Evolutionary conservation across 306 rosid genomes (phyloP).

Genomic region (Ammopiptanthus mongolicus): DNA sequence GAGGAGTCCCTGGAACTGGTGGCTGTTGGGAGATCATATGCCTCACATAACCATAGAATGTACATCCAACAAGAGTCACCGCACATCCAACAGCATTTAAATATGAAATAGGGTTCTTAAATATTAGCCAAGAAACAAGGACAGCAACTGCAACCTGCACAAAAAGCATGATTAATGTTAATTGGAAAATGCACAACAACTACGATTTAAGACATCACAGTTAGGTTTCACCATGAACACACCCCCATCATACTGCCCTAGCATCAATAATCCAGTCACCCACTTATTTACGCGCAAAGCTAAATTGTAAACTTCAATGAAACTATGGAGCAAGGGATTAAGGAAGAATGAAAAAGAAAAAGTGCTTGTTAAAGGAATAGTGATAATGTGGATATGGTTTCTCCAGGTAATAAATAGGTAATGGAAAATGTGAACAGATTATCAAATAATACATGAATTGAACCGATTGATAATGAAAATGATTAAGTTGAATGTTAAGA

Average conservation of each 20-base stretch:
- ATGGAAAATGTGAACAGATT: not conserved
- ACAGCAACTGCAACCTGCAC: constrained; percentile 90
- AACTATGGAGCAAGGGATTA: not conserved
- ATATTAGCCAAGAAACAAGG: constrained; percentile 86
- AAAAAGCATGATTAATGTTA: not conserved
- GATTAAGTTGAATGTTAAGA: not conserved
- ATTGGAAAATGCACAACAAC: not conserved
- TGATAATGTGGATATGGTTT: not conserved
- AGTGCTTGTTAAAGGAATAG: not conserved
- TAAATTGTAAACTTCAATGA: not conserved
- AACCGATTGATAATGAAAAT: not conserved
- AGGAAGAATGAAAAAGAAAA: not conserved
- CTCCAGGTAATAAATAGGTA: not conserved
- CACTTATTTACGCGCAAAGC: not conserved
- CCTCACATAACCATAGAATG: constrained; percentile 89
- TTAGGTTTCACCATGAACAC: not conserved
- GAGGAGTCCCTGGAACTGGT: constrained; percentile 53
- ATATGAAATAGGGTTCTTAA: constrained; percentile 76
- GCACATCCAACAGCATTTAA: constrained; percentile 83
- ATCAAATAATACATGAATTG: not conserved
- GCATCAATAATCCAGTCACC: not conserved
- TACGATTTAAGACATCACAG: not conserved
- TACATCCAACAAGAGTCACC: constrained; percentile 79
- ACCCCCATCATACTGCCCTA: not conserved
- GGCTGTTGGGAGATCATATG: constrained; percentile 72